Percentiles rank a stretch among this genome's conserved stretches.
These are phyloP conservation scores for Alternaria triticimaculans DNA, from an alignment of 2,329 filamentous ascomycete genomes.

Conservation along the genomic window DNA sequence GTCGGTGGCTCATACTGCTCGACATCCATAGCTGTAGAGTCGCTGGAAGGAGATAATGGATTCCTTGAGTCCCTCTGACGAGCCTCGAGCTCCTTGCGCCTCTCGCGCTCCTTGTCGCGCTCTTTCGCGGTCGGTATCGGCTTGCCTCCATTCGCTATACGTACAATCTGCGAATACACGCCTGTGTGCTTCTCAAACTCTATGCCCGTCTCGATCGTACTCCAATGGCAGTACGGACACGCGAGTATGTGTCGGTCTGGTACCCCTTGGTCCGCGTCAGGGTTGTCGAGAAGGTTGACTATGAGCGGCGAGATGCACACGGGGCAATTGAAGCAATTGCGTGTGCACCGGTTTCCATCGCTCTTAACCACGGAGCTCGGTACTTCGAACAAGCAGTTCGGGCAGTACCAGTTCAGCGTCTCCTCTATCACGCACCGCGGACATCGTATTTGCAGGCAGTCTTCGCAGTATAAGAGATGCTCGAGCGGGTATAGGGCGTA, in stretches of 20 bases:
- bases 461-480: conserved; percentile 93
- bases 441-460: conserved; percentile 95
- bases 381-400: conserved; percentile 93
- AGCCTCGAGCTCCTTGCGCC: conserved; percentile 40
- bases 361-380: conserved; percentile 90
- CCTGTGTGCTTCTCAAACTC: conserved; percentile 89
- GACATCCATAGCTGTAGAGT: conserved; percentile 15
- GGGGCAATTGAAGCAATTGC: conserved; percentile 96
- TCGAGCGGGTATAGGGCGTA: conserved; percentile 94
- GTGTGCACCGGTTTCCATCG: conserved; percentile 92
- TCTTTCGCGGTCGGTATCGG: conserved; percentile 51
- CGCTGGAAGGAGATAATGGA: conserved; percentile 24
- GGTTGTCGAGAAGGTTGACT: conserved; percentile 72
- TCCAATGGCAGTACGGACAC: conserved; percentile 94
- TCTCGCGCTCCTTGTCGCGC: conserved; percentile 48
- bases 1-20: conserved; percentile 53
- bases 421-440: conserved; percentile 91
- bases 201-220: conserved; percentile 85
- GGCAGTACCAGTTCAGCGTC: conserved; percentile 93
- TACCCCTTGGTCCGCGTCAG: conserved; percentile 27
- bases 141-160: conserved; percentile 63
- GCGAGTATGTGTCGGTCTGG: conserved; percentile 75
- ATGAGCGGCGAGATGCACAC: conserved; percentile 82
- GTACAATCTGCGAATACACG: conserved; percentile 79
- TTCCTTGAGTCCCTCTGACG: conserved; percentile 27